Conservation (phyloP, 148 eudicot genomes). For the Heliamphora exappendiculata region DNA sequence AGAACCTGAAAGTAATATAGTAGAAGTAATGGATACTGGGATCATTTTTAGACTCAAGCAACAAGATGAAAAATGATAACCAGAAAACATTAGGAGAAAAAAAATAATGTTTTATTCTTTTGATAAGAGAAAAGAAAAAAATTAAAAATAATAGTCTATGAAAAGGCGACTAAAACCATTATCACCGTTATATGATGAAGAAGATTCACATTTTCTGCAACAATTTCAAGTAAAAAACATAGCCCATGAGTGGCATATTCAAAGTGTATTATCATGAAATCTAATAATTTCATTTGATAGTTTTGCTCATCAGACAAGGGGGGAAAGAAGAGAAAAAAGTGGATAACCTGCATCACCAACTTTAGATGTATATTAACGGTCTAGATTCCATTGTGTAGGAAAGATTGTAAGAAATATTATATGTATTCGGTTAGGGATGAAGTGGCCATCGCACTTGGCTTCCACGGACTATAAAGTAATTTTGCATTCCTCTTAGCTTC, state of each 20-base stretch:
- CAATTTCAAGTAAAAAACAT: background rate
- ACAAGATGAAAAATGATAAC: background rate
- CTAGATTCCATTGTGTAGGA: background rate
- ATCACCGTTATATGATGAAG: background rate
- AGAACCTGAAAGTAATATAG: background rate
- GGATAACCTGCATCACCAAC: background rate
- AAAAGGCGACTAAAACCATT: background rate
- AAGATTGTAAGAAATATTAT: background rate
- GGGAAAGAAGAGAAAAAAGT: background rate
- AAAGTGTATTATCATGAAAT: background rate
- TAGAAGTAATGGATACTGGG: background rate
- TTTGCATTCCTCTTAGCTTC: constrained; percentile 16
- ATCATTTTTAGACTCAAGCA: background rate
- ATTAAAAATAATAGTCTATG: background rate
- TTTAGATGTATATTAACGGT: constrained; percentile 5
- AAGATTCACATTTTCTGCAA: background rate
- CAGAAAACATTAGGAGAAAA: background rate
- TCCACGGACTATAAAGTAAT: background rate
- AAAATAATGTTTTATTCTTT: background rate
- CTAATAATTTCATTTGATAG: background rate
- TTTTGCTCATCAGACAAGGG: background rate
- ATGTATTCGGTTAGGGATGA: background rate
- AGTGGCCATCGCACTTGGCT: background rate
- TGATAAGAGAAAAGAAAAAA: no score
- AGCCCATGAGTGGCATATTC: constrained; percentile 7